Conservation (phyloP, 768 basidiomycete species). For the Suillus clintonianus region DNA sequence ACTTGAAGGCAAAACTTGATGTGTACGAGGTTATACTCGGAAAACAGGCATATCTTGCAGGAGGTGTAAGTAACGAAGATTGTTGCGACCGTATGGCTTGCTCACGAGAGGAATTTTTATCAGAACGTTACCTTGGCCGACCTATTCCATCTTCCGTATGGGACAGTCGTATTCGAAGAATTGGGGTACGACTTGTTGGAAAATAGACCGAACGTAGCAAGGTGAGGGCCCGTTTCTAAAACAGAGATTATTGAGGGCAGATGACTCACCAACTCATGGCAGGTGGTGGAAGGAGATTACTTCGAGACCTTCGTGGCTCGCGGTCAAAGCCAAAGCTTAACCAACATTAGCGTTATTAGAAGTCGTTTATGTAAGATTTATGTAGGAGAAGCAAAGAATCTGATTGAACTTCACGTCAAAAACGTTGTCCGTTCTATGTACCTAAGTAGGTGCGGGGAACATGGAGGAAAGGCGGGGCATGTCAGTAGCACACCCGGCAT, state of each 20-base stretch:
- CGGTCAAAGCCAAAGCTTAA: conserved; percentile 41
- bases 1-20: conserved; percentile 43
- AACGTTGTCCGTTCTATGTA: background rate
- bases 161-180: conserved; percentile 26
- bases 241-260: too few relatives aligned
- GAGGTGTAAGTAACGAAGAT: conserved; percentile 42
- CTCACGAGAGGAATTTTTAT: background rate
- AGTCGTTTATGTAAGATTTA: background rate
- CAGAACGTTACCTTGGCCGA: conserved; percentile 48
- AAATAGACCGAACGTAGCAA: conserved; percentile 26
- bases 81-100: background rate
- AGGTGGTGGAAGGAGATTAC: conserved; percentile 58
- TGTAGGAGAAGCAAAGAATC: background rate
- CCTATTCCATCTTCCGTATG: conserved; percentile 46
- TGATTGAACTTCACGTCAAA: background rate
- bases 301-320: conserved; percentile 48
- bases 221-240: conserved; percentile 12
- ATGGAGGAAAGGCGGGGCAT: too few relatives aligned
- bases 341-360: too few relatives aligned
- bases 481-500: background rate
- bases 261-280: background rate
- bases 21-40: conserved; percentile 54
- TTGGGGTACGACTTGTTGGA: conserved; percentile 21
- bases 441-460: too few relatives aligned
- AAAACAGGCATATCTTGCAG: conserved; percentile 56